phyloP scores from a whole-genome alignment of 208 protist species.

The Trichomonas tenax region DNA sequence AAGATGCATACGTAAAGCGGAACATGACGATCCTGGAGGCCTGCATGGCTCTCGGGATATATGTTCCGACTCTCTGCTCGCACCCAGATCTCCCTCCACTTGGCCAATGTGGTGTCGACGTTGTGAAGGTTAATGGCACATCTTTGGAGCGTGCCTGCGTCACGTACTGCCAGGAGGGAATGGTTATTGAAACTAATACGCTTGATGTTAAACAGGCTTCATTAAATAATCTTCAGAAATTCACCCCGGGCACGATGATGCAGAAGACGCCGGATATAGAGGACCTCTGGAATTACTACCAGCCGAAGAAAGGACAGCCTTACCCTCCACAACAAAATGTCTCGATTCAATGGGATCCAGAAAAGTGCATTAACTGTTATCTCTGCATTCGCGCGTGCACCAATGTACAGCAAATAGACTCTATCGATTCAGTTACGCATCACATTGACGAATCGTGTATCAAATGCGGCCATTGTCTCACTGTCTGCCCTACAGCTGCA shows the following conservation, averaged over 20 bases:
- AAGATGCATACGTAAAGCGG: neutral
- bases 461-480: slow-evolving; percentile 46
- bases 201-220: neutral
- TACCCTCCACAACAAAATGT: slow-evolving; percentile 26
- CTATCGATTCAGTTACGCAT: neutral
- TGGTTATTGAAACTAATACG: neutral
- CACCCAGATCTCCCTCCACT: neutral
- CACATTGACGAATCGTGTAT: slow-evolving; percentile 37
- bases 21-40: neutral
- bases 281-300: slow-evolving; percentile 37
- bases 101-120: neutral
- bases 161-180: neutral
- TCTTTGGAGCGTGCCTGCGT: neutral
- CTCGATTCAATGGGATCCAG: neutral
- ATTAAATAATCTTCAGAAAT: neutral
- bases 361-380: neutral
- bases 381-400: neutral
- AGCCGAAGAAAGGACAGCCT: slow-evolving; percentile 30
- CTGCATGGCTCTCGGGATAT: neutral
- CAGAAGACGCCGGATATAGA: slow-evolving; percentile 1
- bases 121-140: neutral
- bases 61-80: neutral
- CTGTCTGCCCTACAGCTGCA: slow-evolving; percentile 39
- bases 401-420: neutral
- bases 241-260: neutral